Conservation (phyloP, 495 filamentous ascomycete genomes). For the Aspergillus affinis region DNA sequence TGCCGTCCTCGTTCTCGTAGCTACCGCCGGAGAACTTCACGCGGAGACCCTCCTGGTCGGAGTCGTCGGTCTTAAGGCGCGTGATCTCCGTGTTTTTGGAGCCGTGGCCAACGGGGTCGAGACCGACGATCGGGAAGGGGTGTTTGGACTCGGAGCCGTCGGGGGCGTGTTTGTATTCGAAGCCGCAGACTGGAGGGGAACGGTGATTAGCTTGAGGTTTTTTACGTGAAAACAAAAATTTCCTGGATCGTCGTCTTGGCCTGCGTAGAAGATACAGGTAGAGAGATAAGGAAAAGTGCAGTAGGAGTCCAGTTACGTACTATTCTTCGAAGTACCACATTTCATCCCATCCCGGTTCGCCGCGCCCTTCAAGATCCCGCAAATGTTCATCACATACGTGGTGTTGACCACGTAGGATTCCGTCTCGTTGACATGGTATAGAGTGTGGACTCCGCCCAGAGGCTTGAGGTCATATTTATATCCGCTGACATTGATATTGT, state of each 20-base stretch:
- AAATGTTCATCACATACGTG: slow-evolving; percentile 89
- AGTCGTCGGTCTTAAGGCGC: slow-evolving; percentile 62
- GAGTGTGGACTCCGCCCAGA: slow-evolving; percentile 74
- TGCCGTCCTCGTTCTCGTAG: slow-evolving; percentile 44
- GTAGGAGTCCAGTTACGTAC: slow-evolving; percentile 28
- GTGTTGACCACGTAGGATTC: slow-evolving; percentile 59
- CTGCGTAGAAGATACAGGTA: too few species aligned
- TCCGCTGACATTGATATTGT: slow-evolving; percentile 54
- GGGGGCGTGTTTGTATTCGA: slow-evolving; percentile 50
- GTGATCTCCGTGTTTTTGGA: slow-evolving; percentile 56
- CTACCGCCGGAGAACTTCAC: slow-evolving; percentile 69
- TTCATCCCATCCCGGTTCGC: slow-evolving; percentile 60
- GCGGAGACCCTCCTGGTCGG: slow-evolving; percentile 64
- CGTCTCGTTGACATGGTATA: slow-evolving; percentile 55
- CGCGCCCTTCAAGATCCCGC: slow-evolving; percentile 58
- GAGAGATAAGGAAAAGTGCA: background rate
- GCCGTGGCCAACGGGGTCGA: slow-evolving; percentile 40
- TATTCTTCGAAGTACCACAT: slow-evolving; percentile 56
- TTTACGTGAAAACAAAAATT: too few species aligned
- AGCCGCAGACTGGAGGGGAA: slow-evolving; percentile 69
- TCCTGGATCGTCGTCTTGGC: too few species aligned
- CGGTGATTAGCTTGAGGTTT: slow-evolving; percentile 11
- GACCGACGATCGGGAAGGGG: slow-evolving; percentile 72
- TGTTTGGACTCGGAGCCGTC: slow-evolving; percentile 37
- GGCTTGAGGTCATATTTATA: slow-evolving; percentile 63